A percentile compares a stretch with the other conserved stretches of the same genome.
Conservation (phyloP, 1,139 yeast species). For the Taphrina populina region DNA sequence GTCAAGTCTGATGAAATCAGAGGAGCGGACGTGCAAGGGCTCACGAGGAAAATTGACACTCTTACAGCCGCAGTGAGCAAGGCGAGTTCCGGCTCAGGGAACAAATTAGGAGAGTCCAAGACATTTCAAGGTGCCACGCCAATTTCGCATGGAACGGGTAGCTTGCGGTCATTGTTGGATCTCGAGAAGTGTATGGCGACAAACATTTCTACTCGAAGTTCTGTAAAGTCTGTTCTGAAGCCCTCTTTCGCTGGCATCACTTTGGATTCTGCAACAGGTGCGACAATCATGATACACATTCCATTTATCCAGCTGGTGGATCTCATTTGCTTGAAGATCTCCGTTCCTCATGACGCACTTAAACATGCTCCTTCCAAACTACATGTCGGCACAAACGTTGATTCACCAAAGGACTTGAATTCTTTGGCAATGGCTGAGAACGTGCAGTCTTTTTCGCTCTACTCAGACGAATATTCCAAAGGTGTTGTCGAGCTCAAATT, state of each 20-base stretch:
- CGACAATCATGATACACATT: constrained; percentile 6
- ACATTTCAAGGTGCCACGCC: constrained; percentile 14
- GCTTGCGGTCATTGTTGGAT: constrained; percentile 1
- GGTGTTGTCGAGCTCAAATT: constrained; percentile 4
- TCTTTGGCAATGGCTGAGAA: constrained; percentile 23
- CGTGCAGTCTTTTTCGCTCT: constrained; percentile 24
- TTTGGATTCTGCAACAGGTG: constrained; percentile 15
- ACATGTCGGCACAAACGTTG: constrained; percentile 23
- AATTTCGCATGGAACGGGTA: constrained; percentile 2
- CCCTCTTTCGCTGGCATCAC: constrained; percentile 22
- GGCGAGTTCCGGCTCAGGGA: constrained; percentile 5
- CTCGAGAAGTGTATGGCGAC: not conserved
- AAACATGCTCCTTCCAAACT: constrained; percentile 14
- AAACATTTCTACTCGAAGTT: constrained; percentile 9
- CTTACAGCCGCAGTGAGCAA: constrained; percentile 5
- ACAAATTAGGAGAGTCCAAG: constrained; percentile 8
- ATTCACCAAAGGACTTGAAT: constrained; percentile 8
- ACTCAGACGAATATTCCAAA: constrained; percentile 20
- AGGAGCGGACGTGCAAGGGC: constrained; percentile 61
- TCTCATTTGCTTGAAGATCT: not conserved
- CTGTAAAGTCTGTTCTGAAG: constrained; percentile 16
- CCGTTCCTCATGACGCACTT: not conserved
- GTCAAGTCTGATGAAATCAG: constrained; percentile 46
- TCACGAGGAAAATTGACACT: constrained; percentile 25
- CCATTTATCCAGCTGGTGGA: constrained; percentile 2